These are phyloP conservation scores for Diplodia intermedia DNA, from an alignment of 2,329 filamentous ascomycete species.

Conservation along the genomic window DNA sequence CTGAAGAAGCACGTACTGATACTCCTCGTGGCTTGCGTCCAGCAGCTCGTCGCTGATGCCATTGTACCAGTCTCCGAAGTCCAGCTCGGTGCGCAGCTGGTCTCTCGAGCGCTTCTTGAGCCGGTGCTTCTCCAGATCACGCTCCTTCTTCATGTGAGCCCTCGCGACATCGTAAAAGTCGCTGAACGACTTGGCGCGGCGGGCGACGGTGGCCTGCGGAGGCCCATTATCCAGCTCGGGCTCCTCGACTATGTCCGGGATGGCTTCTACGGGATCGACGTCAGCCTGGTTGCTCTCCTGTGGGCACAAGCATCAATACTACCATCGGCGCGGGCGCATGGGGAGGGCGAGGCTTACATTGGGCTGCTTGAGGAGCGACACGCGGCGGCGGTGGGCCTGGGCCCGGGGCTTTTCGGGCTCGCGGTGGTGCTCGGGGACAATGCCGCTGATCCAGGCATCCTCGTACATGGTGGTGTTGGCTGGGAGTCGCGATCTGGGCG, in stretches of 20 bases:
- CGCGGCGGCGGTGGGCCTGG: conserved; percentile 67
- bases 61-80: conserved; percentile 66
- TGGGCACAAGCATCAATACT: conserved; percentile 53
- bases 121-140: conserved; percentile 50
- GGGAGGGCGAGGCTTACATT: conserved; percentile 52
- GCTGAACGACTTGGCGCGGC: conserved; percentile 78
- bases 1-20: conserved; percentile 65
- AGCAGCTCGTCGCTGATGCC: conserved; percentile 71
- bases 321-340: conserved; percentile 46
- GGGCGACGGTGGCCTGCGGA: conserved; percentile 68
- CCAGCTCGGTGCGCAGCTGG: conserved; percentile 63
- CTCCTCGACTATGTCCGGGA: conserved; percentile 67
- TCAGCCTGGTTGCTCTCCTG: conserved; percentile 64
- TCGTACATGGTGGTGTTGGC: conserved; percentile 69
- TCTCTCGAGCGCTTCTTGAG: conserved; percentile 49
- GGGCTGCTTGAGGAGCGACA: conserved; percentile 68
- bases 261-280: conserved; percentile 61
- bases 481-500: not conserved
- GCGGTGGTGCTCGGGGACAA: conserved; percentile 63
- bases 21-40: conserved; percentile 83
- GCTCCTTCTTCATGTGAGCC: conserved; percentile 63
- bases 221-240: conserved; percentile 63
- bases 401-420: conserved; percentile 58
- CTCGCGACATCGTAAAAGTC: conserved; percentile 73
- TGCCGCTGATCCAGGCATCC: conserved; percentile 79